These are phyloP conservation scores for Trametopsis cervina DNA, from an alignment of 768 basidiomycete genomes.

Conservation along the genomic window DNA sequence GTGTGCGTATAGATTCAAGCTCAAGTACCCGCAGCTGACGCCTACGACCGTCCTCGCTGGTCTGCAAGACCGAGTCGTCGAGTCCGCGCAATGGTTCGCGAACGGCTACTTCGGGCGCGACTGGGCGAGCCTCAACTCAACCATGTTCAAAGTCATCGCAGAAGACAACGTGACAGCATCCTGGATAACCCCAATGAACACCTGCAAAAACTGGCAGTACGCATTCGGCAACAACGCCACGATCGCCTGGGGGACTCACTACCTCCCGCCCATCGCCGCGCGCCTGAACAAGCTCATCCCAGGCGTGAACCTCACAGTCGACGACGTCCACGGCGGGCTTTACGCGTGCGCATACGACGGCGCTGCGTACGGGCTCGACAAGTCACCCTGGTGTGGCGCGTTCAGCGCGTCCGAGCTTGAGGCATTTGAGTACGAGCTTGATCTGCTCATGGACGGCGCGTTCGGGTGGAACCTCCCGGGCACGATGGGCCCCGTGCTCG, in stretches of 20 bases:
- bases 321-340: conserved; percentile 33
- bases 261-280: conserved; percentile 29
- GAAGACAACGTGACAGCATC: conserved; percentile 31
- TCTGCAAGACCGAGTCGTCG: conserved; percentile 29
- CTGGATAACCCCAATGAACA: conserved; percentile 36
- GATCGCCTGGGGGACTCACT: conserved; percentile 27
- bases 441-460: conserved; percentile 30
- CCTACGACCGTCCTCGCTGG: conserved; percentile 24
- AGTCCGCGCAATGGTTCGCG: conserved; percentile 35
- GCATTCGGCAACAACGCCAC: conserved; percentile 25
- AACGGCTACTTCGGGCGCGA: conserved; percentile 31
- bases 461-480: conserved; percentile 31
- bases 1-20: conserved; percentile 21
- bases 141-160: conserved; percentile 24
- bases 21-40: conserved; percentile 24
- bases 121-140: conserved; percentile 20
- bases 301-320: conserved; percentile 25
- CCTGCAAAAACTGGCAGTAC: conserved; percentile 31
- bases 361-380: conserved; percentile 25
- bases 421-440: conserved; percentile 35
- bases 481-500: conserved; percentile 29
- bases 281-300: conserved; percentile 29
- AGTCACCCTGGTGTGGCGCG: conserved; percentile 35
- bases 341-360: conserved; percentile 37
- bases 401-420: conserved; percentile 30